These are phyloP conservation scores for Podaxis carcinomalis DNA, from an alignment of 768 basidiomycete species.

Conservation along the genomic window DNA sequence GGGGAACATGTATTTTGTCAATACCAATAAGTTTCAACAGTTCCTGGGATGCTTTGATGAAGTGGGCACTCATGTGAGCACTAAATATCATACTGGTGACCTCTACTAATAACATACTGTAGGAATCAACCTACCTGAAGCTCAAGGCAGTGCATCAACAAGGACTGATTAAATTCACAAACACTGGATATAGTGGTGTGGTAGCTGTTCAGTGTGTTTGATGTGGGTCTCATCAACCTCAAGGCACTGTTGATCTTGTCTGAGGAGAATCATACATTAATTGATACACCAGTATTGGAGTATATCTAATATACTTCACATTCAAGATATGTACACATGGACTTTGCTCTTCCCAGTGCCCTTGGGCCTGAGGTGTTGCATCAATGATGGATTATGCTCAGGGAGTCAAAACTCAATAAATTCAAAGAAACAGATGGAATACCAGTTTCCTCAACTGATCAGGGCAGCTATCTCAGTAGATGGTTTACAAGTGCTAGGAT, in stretches of 20 bases:
- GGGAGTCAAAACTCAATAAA: conserved; percentile 20
- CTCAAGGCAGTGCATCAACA: conserved; percentile 23
- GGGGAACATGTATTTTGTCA: conserved; percentile 22
- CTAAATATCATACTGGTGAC: too few relatives aligned
- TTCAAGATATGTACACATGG: conserved; percentile 17
- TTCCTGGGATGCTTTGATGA: conserved; percentile 11
- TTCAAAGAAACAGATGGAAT: too few relatives aligned
- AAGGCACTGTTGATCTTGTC: conserved; percentile 21
- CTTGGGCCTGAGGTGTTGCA: conserved; percentile 13
- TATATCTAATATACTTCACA: not conserved
- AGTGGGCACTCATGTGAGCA: too few relatives aligned
- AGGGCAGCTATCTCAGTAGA: too few relatives aligned
- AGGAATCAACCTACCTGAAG: conserved; percentile 22
- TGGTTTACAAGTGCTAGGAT: too few relatives aligned
- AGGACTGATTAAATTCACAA: conserved; percentile 4
- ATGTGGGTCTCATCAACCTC: conserved; percentile 21
- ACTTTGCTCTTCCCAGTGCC: conserved; percentile 19
- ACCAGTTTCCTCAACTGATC: too few relatives aligned
- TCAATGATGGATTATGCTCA: conserved; percentile 18
- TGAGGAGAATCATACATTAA: conserved; percentile 22
- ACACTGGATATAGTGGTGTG: conserved; percentile 21
- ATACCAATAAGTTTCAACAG: conserved; percentile 11
- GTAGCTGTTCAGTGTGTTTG: conserved; percentile 25
- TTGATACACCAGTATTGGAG: not conserved
- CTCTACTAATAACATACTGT: not conserved